A percentile compares a stretch with the other conserved stretches of the same genome.
Evolutionary conservation across 2,329 filamentous ascomycete genomes (phyloP).

Genomic region (Botryotinia globosa): DNA sequence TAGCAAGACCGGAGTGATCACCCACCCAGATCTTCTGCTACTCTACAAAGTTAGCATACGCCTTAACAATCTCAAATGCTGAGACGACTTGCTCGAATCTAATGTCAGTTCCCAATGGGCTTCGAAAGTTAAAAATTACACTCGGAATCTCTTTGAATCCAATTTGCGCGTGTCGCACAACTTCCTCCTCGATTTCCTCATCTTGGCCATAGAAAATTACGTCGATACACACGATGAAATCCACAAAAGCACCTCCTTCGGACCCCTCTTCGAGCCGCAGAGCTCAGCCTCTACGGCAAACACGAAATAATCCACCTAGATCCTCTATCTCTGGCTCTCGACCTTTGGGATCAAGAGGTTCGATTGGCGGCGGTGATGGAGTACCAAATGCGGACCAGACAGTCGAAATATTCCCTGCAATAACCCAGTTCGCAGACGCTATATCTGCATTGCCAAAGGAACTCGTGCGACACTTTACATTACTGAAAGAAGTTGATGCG

Average conservation of each 20-base stretch:
- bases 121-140: slow-evolving; percentile 22
- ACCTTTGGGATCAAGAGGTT: slow-evolving; percentile 43
- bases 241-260: slow-evolving; percentile 33
- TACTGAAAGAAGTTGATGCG: slow-evolving; percentile 95
- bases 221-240: slow-evolving; percentile 37
- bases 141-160: slow-evolving; percentile 20
- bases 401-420: slow-evolving; percentile 64
- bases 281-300: slow-evolving; percentile 63
- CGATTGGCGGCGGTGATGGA: slow-evolving; percentile 43
- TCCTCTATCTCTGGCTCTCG: slow-evolving; percentile 49
- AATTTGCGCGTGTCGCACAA: slow-evolving; percentile 29
- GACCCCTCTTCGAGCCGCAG: slow-evolving; percentile 50
- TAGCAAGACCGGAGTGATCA: slow-evolving; percentile 18
- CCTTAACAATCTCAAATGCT: slow-evolving; percentile 13
- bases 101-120: slow-evolving; percentile 28
- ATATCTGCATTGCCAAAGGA: slow-evolving; percentile 91
- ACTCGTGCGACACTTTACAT: slow-evolving; percentile 90
- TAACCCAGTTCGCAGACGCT: slow-evolving; percentile 81
- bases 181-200: slow-evolving; percentile 25
- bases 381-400: slow-evolving; percentile 45
- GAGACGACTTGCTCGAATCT: slow-evolving; percentile 11
- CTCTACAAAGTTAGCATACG: slow-evolving; percentile 12
- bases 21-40: slow-evolving; percentile 19
- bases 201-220: slow-evolving; percentile 21
- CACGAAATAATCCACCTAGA: slow-evolving; percentile 62